Evolutionary conservation across 345 rosid genomes (phyloP), one percentile per base, ranked within the genome.

Genomic region (Kernera saxatilis): DNA sequence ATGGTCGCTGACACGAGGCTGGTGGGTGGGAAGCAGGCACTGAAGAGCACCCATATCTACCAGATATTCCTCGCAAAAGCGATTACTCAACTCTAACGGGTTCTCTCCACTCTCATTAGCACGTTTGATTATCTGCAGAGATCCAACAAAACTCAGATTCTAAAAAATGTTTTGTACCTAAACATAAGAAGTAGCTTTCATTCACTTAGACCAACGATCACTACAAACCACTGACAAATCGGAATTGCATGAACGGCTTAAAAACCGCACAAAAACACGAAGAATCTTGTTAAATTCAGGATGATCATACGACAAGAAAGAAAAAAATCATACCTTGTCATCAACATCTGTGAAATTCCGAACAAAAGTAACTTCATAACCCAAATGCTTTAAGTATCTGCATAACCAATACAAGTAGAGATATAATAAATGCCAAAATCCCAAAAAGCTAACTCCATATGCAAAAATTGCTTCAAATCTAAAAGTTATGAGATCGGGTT

Each of bases 341-440:
- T 93, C 96, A 41, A 93, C 86, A 71, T 93, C 96, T 1, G 98
- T 93, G 74, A 93, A 91, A 78, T 93, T 93, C 43, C 98, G 64
- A 3, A 89, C 91, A 71, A 81, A 89, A 22, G 69, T 86, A 64
- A 91, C 90, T 61, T 91, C 96, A 78, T 82, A 89, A 51, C 85
- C 88, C 73, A 91, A 68, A 70, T 89, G 82, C 3, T 53, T 66
- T 1, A 93, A 82, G 72, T 86, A 91, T 79, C 96, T 93, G 84
- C 82, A 85, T 27, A 67, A 50, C 49, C 33, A 65, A 5, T 46
- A 60, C 0, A 71, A 51, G 19, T 10, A 33, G 2, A 3, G 15
- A 57, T 35, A 71, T 11, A 15, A 30, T 22, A 35, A 51, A 43
- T 3, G 0, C 21, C 13, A 43, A 33, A 33, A 23, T 43, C 39